Evolutionary conservation across 352 stramenopile genomes (phyloP).

Genomic region (Phytophthora cajani): DNA sequence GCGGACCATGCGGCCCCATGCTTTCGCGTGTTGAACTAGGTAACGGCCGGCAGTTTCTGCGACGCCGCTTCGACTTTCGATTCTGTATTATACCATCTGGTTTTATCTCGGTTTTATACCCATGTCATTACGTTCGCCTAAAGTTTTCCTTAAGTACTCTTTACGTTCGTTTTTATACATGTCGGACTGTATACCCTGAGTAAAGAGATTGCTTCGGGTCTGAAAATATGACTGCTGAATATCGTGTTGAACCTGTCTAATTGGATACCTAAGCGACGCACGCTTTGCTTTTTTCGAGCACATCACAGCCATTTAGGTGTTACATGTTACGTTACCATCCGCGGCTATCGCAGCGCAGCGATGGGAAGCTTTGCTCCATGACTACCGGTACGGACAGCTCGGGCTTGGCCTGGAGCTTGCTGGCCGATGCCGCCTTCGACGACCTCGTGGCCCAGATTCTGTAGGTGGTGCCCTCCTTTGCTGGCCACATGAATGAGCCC

Average conservation of each 20-base stretch:
- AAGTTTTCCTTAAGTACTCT: too few relatives aligned
- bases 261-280: neutral
- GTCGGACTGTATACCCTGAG: neutral
- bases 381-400: neutral
- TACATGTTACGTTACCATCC: neutral
- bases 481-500: conserved; percentile 2
- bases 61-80: conserved; percentile 12
- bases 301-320: neutral
- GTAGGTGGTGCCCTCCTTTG: conserved; percentile 28
- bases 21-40: neutral
- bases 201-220: neutral
- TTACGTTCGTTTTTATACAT: too few relatives aligned
- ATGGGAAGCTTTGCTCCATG: conserved; percentile 31
- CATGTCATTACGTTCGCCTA: too few relatives aligned
- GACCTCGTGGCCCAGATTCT: conserved; percentile 58
- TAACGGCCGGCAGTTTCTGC: neutral
- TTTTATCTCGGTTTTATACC: conserved; percentile 1
- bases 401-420: conserved; percentile 28
- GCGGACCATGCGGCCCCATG: too few relatives aligned
- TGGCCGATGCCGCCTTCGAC: conserved; percentile 53
- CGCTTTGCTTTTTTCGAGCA: too few relatives aligned
- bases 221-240: neutral
- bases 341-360: neutral
- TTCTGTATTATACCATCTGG: neutral
- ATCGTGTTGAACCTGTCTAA: neutral